phyloP scores from a whole-genome alignment of 148 eudicot genomes.

The Talinum fruticosum region DNA sequence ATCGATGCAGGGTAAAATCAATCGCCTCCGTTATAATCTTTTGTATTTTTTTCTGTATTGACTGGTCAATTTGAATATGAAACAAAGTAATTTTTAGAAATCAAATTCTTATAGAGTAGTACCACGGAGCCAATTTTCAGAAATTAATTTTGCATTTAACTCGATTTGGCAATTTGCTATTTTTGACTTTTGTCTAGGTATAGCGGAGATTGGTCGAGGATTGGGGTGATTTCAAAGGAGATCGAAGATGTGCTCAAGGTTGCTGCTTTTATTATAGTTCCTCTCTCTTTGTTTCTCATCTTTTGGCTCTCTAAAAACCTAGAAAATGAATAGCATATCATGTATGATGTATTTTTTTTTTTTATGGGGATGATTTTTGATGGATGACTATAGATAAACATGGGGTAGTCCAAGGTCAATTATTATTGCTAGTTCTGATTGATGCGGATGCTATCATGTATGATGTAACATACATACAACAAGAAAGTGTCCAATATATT shows the following conservation, averaged over 20 bases:
- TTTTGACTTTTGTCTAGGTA: slow-evolving; percentile 41
- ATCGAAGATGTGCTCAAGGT: slow-evolving; percentile 62
- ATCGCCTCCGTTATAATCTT: background rate
- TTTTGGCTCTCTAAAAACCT: slow-evolving; percentile 35
- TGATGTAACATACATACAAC: no score
- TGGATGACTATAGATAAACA: no score
- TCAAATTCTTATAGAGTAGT: no score
- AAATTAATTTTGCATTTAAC: background rate
- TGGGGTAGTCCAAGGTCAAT: no score
- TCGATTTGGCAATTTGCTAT: background rate
- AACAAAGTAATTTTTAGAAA: background rate
- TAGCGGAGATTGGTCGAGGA: slow-evolving; percentile 99
- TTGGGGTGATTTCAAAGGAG: slow-evolving; percentile 72
- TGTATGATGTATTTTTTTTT: background rate
- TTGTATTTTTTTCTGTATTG: background rate
- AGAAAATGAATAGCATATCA: background rate
- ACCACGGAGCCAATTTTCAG: no score
- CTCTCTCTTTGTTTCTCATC: slow-evolving; percentile 54
- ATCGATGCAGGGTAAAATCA: slow-evolving; percentile 78
- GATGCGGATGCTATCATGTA: no score
- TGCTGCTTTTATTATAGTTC: slow-evolving; percentile 66
- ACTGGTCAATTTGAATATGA: background rate
- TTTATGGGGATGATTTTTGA: background rate
- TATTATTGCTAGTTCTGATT: no score
- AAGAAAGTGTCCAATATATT: no score